Conservation (phyloP, 2,329 filamentous ascomycete species). For the Cryphonectria naterciae region DNA sequence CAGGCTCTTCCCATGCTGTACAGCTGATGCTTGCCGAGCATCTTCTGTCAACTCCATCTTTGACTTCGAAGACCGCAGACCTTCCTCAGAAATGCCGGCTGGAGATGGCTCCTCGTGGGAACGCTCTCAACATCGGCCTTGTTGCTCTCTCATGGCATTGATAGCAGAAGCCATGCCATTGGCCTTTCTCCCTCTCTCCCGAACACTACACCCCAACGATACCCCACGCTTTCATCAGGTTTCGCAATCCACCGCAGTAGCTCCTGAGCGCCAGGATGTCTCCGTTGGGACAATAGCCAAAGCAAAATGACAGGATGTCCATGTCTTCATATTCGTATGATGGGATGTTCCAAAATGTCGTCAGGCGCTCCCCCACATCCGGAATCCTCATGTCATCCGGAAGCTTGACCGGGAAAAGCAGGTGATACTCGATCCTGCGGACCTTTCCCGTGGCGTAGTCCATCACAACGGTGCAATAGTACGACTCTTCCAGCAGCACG, state of each 20-base stretch:
- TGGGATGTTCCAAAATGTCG: slow-evolving; percentile 25
- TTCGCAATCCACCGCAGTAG: slow-evolving; percentile 27
- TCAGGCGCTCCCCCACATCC: slow-evolving; percentile 17
- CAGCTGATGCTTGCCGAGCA: not conserved
- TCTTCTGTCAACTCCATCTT: not conserved
- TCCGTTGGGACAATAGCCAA: slow-evolving; percentile 19
- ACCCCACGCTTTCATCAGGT: slow-evolving; percentile 24
- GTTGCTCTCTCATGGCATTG: not conserved
- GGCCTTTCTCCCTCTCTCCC: not conserved
- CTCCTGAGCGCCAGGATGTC: slow-evolving; percentile 23
- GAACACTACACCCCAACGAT: slow-evolving; percentile 22
- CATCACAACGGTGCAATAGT: slow-evolving; percentile 25
- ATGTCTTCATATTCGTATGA: slow-evolving; percentile 25
- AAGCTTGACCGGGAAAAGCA: slow-evolving; percentile 29
- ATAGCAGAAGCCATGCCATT: not conserved
- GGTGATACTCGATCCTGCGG: slow-evolving; percentile 25
- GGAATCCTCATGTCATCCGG: slow-evolving; percentile 27
- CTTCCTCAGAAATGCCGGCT: not conserved
- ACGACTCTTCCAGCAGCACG: slow-evolving; percentile 22
- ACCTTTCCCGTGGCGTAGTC: slow-evolving; percentile 22
- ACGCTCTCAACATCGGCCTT: not conserved
- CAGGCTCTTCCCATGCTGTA: not conserved
- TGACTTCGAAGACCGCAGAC: not conserved
- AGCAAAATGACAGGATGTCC: slow-evolving; percentile 27
- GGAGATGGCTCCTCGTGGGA: not conserved